These are phyloP conservation scores for Keithomyces neogunnii DNA, from an alignment of 2,329 filamentous ascomycete species.

Conservation along the genomic window DNA sequence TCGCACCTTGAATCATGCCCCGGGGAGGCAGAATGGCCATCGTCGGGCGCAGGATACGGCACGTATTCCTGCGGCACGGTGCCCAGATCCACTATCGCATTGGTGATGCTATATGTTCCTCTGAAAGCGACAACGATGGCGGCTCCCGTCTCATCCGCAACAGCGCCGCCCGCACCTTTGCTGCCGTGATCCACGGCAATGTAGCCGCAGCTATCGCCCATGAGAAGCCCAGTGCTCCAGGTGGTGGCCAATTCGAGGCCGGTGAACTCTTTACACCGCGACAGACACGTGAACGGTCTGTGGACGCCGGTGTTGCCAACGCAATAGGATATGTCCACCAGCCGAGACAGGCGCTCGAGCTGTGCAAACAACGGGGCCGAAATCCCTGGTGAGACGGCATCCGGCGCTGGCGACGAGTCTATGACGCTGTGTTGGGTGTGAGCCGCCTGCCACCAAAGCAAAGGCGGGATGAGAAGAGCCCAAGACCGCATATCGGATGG, in stretches of 20 bases:
- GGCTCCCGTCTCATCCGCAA: slow-evolving; percentile 11
- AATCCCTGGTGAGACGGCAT: slow-evolving; percentile 24
- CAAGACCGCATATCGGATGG: background rate
- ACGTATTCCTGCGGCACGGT: slow-evolving; percentile 85
- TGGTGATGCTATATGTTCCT: slow-evolving; percentile 88
- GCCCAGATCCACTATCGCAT: slow-evolving; percentile 83
- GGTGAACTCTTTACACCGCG: slow-evolving; percentile 77
- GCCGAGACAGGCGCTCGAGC: slow-evolving; percentile 78
- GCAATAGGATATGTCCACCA: slow-evolving; percentile 93
- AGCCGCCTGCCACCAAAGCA: background rate
- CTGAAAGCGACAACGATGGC: slow-evolving; percentile 80
- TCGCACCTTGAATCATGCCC: slow-evolving; percentile 50
- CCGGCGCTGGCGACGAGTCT: background rate
- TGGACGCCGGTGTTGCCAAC: slow-evolving; percentile 76
- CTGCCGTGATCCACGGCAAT: slow-evolving; percentile 69
- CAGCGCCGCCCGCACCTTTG: slow-evolving; percentile 5
- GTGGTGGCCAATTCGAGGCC: slow-evolving; percentile 70
- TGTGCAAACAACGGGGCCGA: slow-evolving; percentile 63
- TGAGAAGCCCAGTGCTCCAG: slow-evolving; percentile 81
- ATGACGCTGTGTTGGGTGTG: background rate
- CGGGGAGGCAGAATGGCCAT: slow-evolving; percentile 25
- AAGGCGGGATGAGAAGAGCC: background rate
- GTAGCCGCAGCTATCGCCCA: slow-evolving; percentile 90
- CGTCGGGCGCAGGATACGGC: slow-evolving; percentile 62
- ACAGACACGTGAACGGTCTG: slow-evolving; percentile 77